Percentiles rank a stretch among this genome's conserved stretches.
Evolutionary conservation across 139 green algal species (phyloP).

Genomic region (Micractinium sp.): DNA sequence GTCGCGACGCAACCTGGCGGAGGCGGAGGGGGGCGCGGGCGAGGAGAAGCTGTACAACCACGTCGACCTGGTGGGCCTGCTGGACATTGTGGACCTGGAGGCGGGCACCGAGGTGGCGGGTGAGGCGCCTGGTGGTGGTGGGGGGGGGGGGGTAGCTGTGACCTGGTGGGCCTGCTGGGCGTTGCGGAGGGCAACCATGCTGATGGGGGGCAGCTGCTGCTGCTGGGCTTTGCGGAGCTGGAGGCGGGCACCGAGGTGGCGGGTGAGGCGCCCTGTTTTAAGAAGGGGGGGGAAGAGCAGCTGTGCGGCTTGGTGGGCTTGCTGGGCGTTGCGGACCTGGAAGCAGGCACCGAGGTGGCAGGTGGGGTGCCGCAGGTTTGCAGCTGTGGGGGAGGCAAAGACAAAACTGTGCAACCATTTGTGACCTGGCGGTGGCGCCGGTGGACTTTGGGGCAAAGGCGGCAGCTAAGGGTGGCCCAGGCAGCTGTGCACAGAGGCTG

Average conservation of each 20-base stretch:
- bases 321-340: slow-evolving; percentile 93
- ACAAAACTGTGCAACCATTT: slow-evolving; percentile 93
- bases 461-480: no score
- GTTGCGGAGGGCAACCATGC: slow-evolving; percentile 69
- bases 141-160: slow-evolving; percentile 49
- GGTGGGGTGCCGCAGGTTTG: background rate
- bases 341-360: slow-evolving; percentile 76
- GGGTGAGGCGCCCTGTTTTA: background rate
- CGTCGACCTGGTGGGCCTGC: slow-evolving; percentile 93
- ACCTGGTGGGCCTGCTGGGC: slow-evolving; percentile 91
- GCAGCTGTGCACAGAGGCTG: no score
- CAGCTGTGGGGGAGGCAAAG: slow-evolving; percentile 8
- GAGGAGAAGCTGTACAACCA: slow-evolving; percentile 91
- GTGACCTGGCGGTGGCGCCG: slow-evolving; percentile 94
- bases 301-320: slow-evolving; percentile 94
- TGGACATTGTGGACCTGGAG: slow-evolving; percentile 95
- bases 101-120: slow-evolving; percentile 69
- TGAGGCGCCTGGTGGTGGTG: background rate
- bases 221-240: slow-evolving; percentile 71
- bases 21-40: background rate
- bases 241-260: slow-evolving; percentile 81
- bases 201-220: no score
- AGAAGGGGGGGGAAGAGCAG: background rate
- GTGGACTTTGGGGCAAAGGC: no score
- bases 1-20: slow-evolving; percentile 40